Evolutionary conservation across 2,329 filamentous ascomycete species (phyloP).

Genomic region (Dothidotthia symphoricarpi): DNA sequence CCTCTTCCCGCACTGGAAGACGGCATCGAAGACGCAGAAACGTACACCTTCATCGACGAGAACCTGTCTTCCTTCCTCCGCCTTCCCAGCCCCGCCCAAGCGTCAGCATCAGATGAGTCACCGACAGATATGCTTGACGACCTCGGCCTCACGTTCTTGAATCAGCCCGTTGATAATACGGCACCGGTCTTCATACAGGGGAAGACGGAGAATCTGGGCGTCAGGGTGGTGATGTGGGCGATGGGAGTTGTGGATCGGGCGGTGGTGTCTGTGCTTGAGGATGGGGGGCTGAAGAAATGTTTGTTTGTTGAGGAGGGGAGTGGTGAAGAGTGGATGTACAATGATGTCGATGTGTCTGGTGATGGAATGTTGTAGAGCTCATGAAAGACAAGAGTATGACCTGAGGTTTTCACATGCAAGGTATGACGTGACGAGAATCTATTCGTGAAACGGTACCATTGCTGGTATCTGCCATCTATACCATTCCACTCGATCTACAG

Average conservation of each 20-base stretch:
- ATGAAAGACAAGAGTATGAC: too few relatives aligned
- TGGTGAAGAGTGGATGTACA: constrained; percentile 14
- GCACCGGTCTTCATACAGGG: constrained; percentile 9
- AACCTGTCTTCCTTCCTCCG: constrained; percentile 20
- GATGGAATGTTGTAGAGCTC: too few relatives aligned
- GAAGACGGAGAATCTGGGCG: constrained; percentile 16
- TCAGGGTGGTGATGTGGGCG: constrained; percentile 24
- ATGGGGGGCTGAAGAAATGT: constrained; percentile 2
- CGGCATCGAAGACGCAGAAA: constrained; percentile 25
- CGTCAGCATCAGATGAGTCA: neutral
- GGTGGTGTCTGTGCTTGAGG: constrained; percentile 6
- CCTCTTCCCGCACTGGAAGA: constrained; percentile 21
- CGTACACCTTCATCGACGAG: constrained; percentile 23
- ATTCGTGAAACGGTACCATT: too few relatives aligned
- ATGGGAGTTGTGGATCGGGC: constrained; percentile 22
- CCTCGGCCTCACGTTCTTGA: constrained; percentile 13
- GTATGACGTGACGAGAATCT: too few relatives aligned
- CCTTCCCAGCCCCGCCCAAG: constrained; percentile 4
- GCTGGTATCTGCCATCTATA: too few relatives aligned
- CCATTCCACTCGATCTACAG: too few relatives aligned
- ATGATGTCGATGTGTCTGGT: constrained; percentile 1
- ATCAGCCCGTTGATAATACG: neutral
- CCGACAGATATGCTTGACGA: constrained; percentile 16
- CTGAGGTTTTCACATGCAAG: too few relatives aligned
- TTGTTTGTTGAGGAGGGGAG: constrained; percentile 7